Evolutionary conservation across 306 rosid genomes (phyloP).

Genomic region (Casuarina cunninghamiana): DNA sequence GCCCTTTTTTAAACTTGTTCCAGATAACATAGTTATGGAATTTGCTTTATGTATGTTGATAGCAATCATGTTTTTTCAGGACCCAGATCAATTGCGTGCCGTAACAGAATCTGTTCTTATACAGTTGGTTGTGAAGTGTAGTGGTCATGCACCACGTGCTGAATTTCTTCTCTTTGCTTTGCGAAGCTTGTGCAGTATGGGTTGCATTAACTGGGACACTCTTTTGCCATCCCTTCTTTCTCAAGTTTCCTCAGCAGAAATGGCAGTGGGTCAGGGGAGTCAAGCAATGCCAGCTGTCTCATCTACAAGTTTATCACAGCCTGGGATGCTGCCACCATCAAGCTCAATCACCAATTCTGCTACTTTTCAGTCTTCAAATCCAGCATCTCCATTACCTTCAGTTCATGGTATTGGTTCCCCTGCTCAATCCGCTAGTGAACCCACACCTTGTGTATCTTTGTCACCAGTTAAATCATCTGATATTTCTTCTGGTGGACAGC

Average conservation of each 20-base stretch:
- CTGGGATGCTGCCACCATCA: slow-evolving; percentile 66
- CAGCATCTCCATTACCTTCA: slow-evolving; percentile 85
- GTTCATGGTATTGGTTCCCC: slow-evolving; percentile 94
- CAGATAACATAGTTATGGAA: slow-evolving; percentile 11
- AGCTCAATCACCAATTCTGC: slow-evolving; percentile 53
- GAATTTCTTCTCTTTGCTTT: slow-evolving; percentile 88
- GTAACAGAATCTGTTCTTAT: slow-evolving; percentile 85
- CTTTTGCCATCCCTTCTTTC: slow-evolving; percentile 85
- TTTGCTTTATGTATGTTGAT: slow-evolving; percentile 20
- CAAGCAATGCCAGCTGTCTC: slow-evolving; percentile 62
- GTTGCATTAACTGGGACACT: slow-evolving; percentile 86
- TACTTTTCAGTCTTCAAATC: slow-evolving; percentile 82
- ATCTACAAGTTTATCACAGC: slow-evolving; percentile 62
- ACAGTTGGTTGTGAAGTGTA: slow-evolving; percentile 77
- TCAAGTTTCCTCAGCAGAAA: slow-evolving; percentile 69
- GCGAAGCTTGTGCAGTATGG: slow-evolving; percentile 70
- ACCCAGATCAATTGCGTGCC: slow-evolving; percentile 80
- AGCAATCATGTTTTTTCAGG: slow-evolving; percentile 49
- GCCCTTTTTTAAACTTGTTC: slow-evolving; percentile 2
- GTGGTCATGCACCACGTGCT: slow-evolving; percentile 86
- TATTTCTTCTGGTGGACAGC: slow-evolving; percentile 55
- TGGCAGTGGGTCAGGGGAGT: slow-evolving; percentile 69
- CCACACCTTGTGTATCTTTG: slow-evolving; percentile 54
- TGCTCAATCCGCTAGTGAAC: slow-evolving; percentile 60
- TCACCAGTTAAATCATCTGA: slow-evolving; percentile 90